phyloP scores from a whole-genome alignment of 1,284 basidiomycete species.

The Inonotus obliquus region DNA sequence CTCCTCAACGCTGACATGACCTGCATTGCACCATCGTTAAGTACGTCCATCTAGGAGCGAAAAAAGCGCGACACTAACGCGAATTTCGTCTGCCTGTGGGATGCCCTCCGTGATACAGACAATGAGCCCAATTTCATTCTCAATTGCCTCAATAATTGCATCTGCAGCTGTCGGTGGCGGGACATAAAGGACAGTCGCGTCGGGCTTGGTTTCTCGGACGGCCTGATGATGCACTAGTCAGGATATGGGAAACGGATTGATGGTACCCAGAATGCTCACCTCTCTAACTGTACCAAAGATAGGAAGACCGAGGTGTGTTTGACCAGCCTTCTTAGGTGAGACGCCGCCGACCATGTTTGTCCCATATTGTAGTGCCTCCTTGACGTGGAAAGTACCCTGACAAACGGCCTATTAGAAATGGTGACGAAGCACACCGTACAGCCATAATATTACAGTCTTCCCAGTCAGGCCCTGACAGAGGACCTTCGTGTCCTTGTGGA shows the following conservation, averaged over 20 bases:
- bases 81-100: constrained; percentile 93
- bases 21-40: constrained; percentile 32
- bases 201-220: constrained; percentile 77
- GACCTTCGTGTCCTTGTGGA: constrained; percentile 94
- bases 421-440: not conserved
- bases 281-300: constrained; percentile 93
- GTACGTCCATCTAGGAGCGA: constrained; percentile 10
- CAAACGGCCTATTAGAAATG: not conserved
- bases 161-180: constrained; percentile 91
- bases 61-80: constrained; percentile 40
- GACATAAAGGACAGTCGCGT: constrained; percentile 94
- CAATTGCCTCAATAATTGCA: constrained; percentile 96
- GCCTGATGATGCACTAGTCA: constrained; percentile 47
- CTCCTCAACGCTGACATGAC: constrained; percentile 92
- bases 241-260: not conserved
- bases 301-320: constrained; percentile 92
- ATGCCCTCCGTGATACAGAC: constrained; percentile 98
- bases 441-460: constrained; percentile 73
- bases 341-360: constrained; percentile 98
- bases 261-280: constrained; percentile 38
- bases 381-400: constrained; percentile 96
- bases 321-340: constrained; percentile 96
- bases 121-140: constrained; percentile 94
- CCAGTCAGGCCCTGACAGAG: constrained; percentile 94
- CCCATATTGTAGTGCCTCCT: constrained; percentile 91